Percentiles rank a stretch among this genome's conserved stretches.
Conservation (phyloP, 306 rosid genomes). For the Cyamopsis tetragonoloba region DNA sequence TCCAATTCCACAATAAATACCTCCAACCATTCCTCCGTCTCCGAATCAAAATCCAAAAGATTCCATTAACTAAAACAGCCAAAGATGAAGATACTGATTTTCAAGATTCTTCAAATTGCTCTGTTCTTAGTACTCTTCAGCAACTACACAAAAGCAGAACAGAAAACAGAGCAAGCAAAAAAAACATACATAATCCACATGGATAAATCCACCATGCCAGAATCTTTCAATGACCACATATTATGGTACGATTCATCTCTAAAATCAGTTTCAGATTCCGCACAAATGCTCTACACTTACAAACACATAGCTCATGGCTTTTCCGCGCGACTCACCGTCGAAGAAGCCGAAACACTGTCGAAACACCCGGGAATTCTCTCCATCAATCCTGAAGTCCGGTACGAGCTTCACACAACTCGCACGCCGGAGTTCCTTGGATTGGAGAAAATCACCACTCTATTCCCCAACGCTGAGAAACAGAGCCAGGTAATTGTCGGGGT, state of each 20-base stretch:
- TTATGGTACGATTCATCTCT: conserved; percentile 74
- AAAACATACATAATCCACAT: conserved; percentile 73
- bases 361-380: conserved; percentile 64
- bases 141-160: conserved; percentile 27
- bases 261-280: conserved; percentile 62
- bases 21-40: background rate
- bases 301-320: conserved; percentile 64
- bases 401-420: conserved; percentile 87
- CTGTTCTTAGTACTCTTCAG: conserved; percentile 28
- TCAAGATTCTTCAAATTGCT: conserved; percentile 22
- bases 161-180: conserved; percentile 34
- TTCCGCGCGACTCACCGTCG: conserved; percentile 62
- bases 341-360: conserved; percentile 56
- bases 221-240: conserved; percentile 48
- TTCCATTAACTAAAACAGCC: conserved; percentile 4
- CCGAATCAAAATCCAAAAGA: background rate
- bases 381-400: conserved; percentile 53
- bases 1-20: conserved; percentile 33
- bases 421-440: conserved; percentile 84
- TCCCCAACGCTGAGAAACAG: conserved; percentile 33
- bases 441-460: conserved; percentile 26
- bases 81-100: conserved; percentile 38
- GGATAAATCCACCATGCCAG: conserved; percentile 80
- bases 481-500: conserved; percentile 67
- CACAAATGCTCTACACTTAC: conserved; percentile 78